Evolutionary conservation across 225 moss, liverwort and hornwort species (phyloP).

Genomic region (Pleurozium schreberi): DNA sequence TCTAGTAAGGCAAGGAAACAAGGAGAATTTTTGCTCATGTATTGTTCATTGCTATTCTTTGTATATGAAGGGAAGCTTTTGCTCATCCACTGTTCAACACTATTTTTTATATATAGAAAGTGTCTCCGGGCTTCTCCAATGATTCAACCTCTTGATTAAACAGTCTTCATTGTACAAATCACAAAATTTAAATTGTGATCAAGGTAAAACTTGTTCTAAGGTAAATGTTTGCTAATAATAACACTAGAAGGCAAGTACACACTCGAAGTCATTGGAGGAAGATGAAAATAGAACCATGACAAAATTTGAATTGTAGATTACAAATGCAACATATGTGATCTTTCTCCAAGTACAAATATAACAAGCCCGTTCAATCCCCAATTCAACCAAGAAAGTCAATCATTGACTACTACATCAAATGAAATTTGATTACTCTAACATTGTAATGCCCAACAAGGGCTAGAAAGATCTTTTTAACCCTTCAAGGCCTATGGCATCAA

Average conservation of each 20-base stretch:
- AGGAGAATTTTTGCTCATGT: neutral
- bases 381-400: neutral
- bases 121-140: accelerated
- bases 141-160: neutral
- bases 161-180: neutral
- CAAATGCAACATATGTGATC: neutral
- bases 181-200: no score
- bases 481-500: no score
- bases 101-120: no score
- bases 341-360: neutral
- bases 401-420: neutral
- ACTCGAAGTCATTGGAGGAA: no score
- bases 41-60: neutral
- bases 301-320: neutral
- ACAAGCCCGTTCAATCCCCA: accelerated
- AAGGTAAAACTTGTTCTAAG: no score
- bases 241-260: no score
- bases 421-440: neutral
- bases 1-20: neutral
- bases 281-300: no score
- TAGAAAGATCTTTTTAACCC: neutral
- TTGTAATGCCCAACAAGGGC: accelerated
- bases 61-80: no score
- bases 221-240: no score
- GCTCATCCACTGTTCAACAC: no score